phyloP scores from a whole-genome alignment of 169 alveolate species.

The Cryptosporidium meleagridis region DNA sequence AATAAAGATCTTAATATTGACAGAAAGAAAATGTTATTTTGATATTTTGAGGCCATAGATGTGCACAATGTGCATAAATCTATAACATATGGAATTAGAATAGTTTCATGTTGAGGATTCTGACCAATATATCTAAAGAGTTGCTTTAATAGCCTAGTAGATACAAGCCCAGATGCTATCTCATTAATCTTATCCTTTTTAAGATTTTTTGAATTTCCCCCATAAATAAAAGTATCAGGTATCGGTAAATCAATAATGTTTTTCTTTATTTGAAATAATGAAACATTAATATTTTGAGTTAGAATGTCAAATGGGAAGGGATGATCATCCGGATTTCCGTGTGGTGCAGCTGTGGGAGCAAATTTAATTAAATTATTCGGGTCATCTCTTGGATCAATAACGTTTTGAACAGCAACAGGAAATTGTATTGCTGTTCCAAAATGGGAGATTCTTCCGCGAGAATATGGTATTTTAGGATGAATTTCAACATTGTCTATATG shows the following conservation, averaged over 20 bases:
- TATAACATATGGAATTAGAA: slow-evolving; percentile 39
- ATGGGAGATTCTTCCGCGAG: slow-evolving; percentile 67
- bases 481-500: slow-evolving; percentile 40
- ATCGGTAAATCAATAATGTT: slow-evolving; percentile 37
- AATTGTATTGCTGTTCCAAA: slow-evolving; percentile 10
- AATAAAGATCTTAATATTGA: slow-evolving; percentile 55
- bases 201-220: not conserved
- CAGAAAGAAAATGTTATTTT: slow-evolving; percentile 24
- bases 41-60: slow-evolving; percentile 60
- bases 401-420: not conserved
- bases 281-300: slow-evolving; percentile 60
- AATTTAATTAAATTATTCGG: slow-evolving; percentile 45
- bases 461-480: slow-evolving; percentile 54
- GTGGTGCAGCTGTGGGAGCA: slow-evolving; percentile 76
- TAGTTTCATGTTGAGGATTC: slow-evolving; percentile 68
- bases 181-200: not conserved
- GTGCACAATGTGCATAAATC: slow-evolving; percentile 57
- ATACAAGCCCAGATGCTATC: slow-evolving; percentile 59
- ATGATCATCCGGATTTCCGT: slow-evolving; percentile 52
- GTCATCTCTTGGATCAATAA: slow-evolving; percentile 74
- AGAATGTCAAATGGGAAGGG: slow-evolving; percentile 69
- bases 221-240: slow-evolving; percentile 62
- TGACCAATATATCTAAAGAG: slow-evolving; percentile 69
- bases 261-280: slow-evolving; percentile 38
- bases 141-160: slow-evolving; percentile 61